Percentiles rank a stretch among this genome's conserved stretches.
Conservation (phyloP, 495 filamentous ascomycete species). For the Annulohypoxylon stygium region DNA sequence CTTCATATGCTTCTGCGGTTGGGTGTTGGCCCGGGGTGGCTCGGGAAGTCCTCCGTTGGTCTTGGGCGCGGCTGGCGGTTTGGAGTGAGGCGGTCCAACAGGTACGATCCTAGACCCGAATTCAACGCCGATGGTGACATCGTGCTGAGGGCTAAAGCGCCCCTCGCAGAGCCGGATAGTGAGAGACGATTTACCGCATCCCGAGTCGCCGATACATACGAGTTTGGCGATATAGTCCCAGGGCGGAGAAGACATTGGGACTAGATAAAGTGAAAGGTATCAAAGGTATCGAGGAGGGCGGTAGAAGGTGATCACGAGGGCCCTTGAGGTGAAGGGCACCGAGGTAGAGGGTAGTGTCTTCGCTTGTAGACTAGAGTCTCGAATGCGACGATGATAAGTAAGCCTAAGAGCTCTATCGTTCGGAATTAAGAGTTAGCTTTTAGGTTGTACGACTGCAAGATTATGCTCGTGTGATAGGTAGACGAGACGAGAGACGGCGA, state of each 20-base stretch:
- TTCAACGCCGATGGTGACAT: constrained; percentile 98
- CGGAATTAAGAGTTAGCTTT: constrained; percentile 18
- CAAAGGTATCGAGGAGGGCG: not conserved
- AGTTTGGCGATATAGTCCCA: constrained; percentile 99
- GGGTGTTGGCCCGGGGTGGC: constrained; percentile 46
- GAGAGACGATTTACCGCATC: constrained; percentile 89
- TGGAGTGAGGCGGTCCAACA: constrained; percentile 81
- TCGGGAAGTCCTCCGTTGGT: constrained; percentile 55
- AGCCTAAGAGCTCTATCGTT: constrained; percentile 16
- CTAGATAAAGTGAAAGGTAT: constrained; percentile 15
- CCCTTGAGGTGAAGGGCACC: not conserved
- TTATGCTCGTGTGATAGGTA: constrained; percentile 21
- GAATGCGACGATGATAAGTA: constrained; percentile 2
- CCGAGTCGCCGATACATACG: constrained; percentile 95
- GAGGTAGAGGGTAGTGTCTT: not conserved
- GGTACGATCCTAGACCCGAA: constrained; percentile 95
- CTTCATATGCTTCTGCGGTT: constrained; percentile 80
- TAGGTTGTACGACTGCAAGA: not conserved
- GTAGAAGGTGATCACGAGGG: constrained; percentile 24
- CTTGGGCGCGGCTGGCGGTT: constrained; percentile 49
- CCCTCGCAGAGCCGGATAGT: constrained; percentile 98
- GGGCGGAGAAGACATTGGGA: constrained; percentile 68
- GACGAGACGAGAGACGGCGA: not conserved
- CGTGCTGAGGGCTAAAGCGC: constrained; percentile 90
- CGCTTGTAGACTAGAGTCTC: constrained; percentile 1